These are phyloP conservation scores for Vitis labrusca DNA, from an alignment of 164 flowering plant genomes.

Conservation along the genomic window DNA sequence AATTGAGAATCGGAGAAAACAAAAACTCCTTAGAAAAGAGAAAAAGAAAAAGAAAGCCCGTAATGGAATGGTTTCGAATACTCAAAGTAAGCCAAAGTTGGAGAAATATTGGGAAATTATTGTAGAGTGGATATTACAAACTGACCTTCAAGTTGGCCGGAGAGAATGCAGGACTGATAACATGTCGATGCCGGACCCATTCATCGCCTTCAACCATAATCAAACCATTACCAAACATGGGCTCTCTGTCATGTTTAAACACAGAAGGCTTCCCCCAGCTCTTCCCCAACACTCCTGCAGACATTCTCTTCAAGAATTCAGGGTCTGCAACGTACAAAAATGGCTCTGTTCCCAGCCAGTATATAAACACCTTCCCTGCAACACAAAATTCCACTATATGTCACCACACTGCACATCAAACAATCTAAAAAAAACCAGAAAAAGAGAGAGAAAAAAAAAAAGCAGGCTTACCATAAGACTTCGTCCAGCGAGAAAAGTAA, in stretches of 20 bases:
- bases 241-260: constrained; percentile 66
- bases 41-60: too few relatives aligned
- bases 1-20: too few relatives aligned
- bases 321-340: constrained; percentile 86
- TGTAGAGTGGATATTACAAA: too few relatives aligned
- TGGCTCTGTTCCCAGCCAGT: constrained; percentile 94
- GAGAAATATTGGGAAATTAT: too few relatives aligned
- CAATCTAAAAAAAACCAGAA: too few relatives aligned
- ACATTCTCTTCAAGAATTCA: constrained; percentile 61
- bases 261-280: constrained; percentile 93
- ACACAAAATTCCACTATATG: neutral
- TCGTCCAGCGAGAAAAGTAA: constrained; percentile 67
- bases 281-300: constrained; percentile 54
- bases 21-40: too few relatives aligned
- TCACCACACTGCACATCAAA: too few relatives aligned
- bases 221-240: constrained; percentile 90
- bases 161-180: constrained; percentile 75
- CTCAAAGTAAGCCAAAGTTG: too few relatives aligned
- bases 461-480: constrained; percentile 49
- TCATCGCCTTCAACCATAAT: constrained; percentile 79
- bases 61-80: too few relatives aligned
- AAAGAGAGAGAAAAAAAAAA: too few relatives aligned
- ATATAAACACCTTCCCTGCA: constrained; percentile 78
- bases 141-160: constrained; percentile 69
- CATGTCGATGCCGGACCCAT: constrained; percentile 74